Evolutionary conservation across 345 rosid genomes (phyloP).

Genomic region (Passiflora organensis): DNA sequence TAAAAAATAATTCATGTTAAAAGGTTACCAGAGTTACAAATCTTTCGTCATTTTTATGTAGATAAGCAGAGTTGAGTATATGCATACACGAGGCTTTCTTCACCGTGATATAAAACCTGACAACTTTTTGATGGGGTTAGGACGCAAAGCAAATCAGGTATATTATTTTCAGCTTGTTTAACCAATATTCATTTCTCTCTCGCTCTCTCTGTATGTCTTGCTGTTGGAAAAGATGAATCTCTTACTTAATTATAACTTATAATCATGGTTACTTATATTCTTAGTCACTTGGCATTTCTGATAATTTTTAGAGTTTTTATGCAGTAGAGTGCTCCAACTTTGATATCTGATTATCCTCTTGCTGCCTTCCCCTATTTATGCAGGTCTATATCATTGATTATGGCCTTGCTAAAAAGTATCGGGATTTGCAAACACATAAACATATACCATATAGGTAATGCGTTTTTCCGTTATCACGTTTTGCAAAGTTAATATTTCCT

Average conservation of each 20-base stretch:
- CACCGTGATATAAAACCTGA: constrained; percentile 93
- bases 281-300: too few relatives aligned
- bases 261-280: neutral
- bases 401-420: constrained; percentile 33
- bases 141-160: constrained; percentile 84
- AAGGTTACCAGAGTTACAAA: neutral
- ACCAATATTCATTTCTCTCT: neutral
- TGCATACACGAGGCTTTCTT: constrained; percentile 74
- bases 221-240: neutral
- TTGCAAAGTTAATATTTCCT: neutral
- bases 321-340: neutral
- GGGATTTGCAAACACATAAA: constrained; percentile 33
- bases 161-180: too few relatives aligned
- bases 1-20: neutral
- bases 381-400: constrained; percentile 33
- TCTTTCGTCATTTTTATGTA: constrained; percentile 24
- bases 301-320: neutral
- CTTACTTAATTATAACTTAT: neutral
- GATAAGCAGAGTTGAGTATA: constrained; percentile 74
- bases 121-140: constrained; percentile 79
- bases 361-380: neutral
- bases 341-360: neutral
- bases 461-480: neutral
- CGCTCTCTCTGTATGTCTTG: neutral
- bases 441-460: constrained; percentile 31